phyloP scores from a whole-genome alignment of 1,284 basidiomycete genomes.

The Spongiforma sp. region DNA sequence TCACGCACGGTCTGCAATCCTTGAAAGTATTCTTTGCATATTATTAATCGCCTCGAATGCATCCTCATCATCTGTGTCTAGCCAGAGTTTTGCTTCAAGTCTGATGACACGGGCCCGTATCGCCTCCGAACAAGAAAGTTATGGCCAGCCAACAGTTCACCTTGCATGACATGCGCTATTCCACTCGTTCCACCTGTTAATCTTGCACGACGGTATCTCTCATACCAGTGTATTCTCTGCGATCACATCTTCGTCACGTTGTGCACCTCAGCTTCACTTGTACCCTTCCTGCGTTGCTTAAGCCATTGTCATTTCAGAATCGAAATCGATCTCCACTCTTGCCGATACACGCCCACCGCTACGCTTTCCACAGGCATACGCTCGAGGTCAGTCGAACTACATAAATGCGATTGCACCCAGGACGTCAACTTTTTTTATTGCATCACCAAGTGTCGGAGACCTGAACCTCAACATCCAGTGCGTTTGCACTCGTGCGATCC shows the following conservation, averaged over 20 bases:
- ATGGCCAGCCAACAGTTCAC: constrained; percentile 11
- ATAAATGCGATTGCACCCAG: too few species aligned
- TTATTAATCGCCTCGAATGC: neutral
- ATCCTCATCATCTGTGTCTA: constrained; percentile 37
- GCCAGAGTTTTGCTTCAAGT: constrained; percentile 69
- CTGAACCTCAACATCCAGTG: constrained; percentile 69
- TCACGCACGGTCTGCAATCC: too few species aligned
- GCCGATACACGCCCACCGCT: neutral
- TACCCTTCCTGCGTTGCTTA: constrained; percentile 16
- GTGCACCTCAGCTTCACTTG: constrained; percentile 7
- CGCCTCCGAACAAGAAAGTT: constrained; percentile 46
- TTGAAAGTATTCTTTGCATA: too few species aligned
- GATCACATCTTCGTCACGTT: neutral
- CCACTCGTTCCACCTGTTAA: constrained; percentile 51
- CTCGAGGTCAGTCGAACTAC: too few species aligned
- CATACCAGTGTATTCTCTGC: constrained; percentile 19
- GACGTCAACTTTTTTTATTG: too few species aligned
- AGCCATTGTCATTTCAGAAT: constrained; percentile 11
- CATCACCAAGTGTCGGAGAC: constrained; percentile 8
- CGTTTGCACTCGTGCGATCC: constrained; percentile 68
- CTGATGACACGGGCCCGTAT: constrained; percentile 65
- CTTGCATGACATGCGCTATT: constrained; percentile 25
- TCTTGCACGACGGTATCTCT: constrained; percentile 8
- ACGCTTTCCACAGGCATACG: neutral
- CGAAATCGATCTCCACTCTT: constrained; percentile 6